These are phyloP conservation scores for Endotrypanum monterogeii DNA, from an alignment of 208 protist genomes.

Conservation along the genomic window DNA sequence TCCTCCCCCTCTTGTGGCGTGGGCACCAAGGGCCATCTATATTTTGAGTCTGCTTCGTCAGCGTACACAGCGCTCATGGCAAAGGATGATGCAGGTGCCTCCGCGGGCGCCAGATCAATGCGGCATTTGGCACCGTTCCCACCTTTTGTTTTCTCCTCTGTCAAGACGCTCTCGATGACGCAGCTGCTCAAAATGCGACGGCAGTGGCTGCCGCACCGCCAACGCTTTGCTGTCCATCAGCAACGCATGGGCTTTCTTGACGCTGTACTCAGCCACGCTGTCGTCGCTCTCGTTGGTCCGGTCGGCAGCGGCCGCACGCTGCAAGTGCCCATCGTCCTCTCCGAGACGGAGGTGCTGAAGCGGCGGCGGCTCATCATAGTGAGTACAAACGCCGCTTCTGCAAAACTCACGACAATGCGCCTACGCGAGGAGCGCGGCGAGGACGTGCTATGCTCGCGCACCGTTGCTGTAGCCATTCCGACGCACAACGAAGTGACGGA, in stretches of 20 bases:
- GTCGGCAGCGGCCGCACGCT: constrained; percentile 67
- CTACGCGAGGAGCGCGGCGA: constrained; percentile 90
- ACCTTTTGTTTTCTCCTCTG: constrained; percentile 42
- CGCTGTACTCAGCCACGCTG: constrained; percentile 54
- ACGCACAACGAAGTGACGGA: constrained; percentile 45
- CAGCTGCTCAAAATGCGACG: constrained; percentile 72
- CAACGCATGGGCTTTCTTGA: constrained; percentile 71
- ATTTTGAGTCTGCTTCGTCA: constrained; percentile 19
- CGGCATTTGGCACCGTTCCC: constrained; percentile 74
- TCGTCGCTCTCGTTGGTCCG: constrained; percentile 65
- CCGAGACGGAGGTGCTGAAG: constrained; percentile 88
- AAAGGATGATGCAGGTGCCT: constrained; percentile 7
- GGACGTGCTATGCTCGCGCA: constrained; percentile 39
- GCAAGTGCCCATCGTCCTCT: constrained; percentile 78
- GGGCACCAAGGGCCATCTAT: background rate
- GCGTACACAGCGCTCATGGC: constrained; percentile 33
- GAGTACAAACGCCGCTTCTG: constrained; percentile 57
- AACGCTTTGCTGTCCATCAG: constrained; percentile 80
- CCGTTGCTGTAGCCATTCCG: constrained; percentile 51
- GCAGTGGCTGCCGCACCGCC: constrained; percentile 87
- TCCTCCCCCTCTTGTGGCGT: background rate
- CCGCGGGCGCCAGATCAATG: background rate
- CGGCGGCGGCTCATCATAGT: constrained; percentile 72
- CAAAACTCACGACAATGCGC: constrained; percentile 56
- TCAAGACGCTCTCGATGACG: constrained; percentile 68